Percentiles rank a stretch among this genome's conserved stretches.
Conservation (phyloP, 2,329 filamentous ascomycete species). For the Mycosphaerella arachidis region DNA sequence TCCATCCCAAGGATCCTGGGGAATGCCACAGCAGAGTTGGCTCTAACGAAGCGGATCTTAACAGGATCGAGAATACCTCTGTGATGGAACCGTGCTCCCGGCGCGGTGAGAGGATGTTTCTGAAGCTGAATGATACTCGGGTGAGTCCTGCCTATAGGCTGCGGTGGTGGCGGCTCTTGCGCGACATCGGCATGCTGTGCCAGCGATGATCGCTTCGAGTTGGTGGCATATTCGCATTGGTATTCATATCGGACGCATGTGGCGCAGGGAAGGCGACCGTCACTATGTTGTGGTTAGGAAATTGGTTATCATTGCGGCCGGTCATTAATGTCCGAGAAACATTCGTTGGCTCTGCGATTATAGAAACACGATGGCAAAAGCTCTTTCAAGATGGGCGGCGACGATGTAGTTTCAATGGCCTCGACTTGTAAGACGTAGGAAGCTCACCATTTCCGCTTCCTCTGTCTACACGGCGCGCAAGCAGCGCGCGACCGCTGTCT, state of each 20-base stretch:
- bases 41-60: slow-evolving; percentile 34
- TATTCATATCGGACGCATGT: slow-evolving; percentile 36
- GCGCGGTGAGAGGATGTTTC: slow-evolving; percentile 32
- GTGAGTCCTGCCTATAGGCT: slow-evolving; percentile 20
- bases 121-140: slow-evolving; percentile 32
- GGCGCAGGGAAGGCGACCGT: slow-evolving; percentile 31
- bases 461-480: slow-evolving; percentile 31
- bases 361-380: too few species aligned
- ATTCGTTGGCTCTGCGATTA: too few species aligned
- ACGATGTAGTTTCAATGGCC: too few species aligned
- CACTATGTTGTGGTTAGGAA: slow-evolving; percentile 15
- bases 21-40: slow-evolving; percentile 49
- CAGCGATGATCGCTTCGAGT: slow-evolving; percentile 26
- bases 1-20: slow-evolving; percentile 51
- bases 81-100: slow-evolving; percentile 34
- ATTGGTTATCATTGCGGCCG: too few species aligned
- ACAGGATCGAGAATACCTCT: slow-evolving; percentile 34
- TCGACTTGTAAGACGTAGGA: too few species aligned
- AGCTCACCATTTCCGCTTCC: slow-evolving; percentile 29
- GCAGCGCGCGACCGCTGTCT: slow-evolving; percentile 33
- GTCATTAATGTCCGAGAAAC: too few species aligned
- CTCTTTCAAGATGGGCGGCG: too few species aligned
- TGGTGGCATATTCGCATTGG: slow-evolving; percentile 32
- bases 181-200: slow-evolving; percentile 24
- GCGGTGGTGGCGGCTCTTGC: slow-evolving; percentile 20